Evolutionary conservation across 208 protist genomes (phyloP).

Genomic region (Leptomonas seymouri): DNA sequence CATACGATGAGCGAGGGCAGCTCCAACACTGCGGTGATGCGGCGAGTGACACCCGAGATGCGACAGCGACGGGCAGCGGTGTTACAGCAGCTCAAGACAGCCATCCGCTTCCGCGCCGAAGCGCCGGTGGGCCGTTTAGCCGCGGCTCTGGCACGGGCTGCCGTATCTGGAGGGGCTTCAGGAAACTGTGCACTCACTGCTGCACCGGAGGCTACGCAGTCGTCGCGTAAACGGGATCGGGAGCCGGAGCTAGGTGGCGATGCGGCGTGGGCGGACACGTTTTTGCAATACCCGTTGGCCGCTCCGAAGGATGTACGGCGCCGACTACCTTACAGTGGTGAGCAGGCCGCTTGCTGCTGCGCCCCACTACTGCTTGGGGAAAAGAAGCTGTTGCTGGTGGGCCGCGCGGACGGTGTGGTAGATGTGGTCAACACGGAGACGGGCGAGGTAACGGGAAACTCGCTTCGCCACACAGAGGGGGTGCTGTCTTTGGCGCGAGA

Average conservation of each 20-base stretch:
- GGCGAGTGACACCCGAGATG: slow-evolving; percentile 35
- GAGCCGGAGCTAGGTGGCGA: slow-evolving; percentile 6
- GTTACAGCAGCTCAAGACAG: slow-evolving; percentile 50
- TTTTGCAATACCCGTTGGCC: slow-evolving; percentile 35
- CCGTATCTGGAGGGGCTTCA: not conserved
- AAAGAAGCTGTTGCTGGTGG: slow-evolving; percentile 44
- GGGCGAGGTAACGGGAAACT: slow-evolving; percentile 27
- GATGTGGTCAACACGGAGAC: slow-evolving; percentile 51
- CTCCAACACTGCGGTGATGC: slow-evolving; percentile 3
- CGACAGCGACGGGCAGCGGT: slow-evolving; percentile 43
- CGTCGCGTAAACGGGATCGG: slow-evolving; percentile 20
- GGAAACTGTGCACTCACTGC: not conserved
- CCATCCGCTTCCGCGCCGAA: slow-evolving; percentile 53
- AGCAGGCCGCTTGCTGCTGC: slow-evolving; percentile 39
- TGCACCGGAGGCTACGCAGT: not conserved
- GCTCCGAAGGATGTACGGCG: slow-evolving; percentile 38
- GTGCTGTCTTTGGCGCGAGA: slow-evolving; percentile 53
- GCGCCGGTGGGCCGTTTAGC: slow-evolving; percentile 57
- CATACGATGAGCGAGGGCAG: slow-evolving; percentile 14
- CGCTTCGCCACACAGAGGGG: slow-evolving; percentile 57
- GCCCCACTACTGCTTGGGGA: slow-evolving; percentile 14
- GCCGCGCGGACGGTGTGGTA: slow-evolving; percentile 61
- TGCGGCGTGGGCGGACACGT: slow-evolving; percentile 31
- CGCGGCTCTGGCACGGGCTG: slow-evolving; percentile 35
- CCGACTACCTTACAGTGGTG: slow-evolving; percentile 40